Conservation (phyloP, 345 rosid species). For the Litchi chinensis region DNA sequence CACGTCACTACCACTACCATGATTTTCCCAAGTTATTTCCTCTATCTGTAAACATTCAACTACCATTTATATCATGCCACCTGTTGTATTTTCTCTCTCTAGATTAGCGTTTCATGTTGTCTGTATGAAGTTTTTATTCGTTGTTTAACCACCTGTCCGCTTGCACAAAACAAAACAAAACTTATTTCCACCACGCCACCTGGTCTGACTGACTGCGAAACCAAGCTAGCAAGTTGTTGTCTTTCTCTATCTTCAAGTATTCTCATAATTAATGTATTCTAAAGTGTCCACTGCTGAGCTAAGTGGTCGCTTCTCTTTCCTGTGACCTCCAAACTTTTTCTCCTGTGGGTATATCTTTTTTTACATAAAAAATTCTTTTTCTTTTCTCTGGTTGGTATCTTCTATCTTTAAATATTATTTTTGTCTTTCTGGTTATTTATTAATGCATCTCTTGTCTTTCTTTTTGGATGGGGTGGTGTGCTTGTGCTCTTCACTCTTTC, state of each 20-base stretch:
- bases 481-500: slow-evolving; percentile 26
- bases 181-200: too few species aligned
- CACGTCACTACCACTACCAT: slow-evolving; percentile 16
- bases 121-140: not conserved
- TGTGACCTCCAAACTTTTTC: not conserved
- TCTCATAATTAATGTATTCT: slow-evolving; percentile 3
- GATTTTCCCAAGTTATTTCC: not conserved
- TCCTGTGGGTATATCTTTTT: not conserved
- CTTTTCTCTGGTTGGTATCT: not conserved
- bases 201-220: not conserved
- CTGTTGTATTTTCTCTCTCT: not conserved
- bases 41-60: not conserved
- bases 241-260: slow-evolving; percentile 29
- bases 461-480: slow-evolving; percentile 11
- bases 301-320: not conserved
- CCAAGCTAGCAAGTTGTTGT: slow-evolving; percentile 27
- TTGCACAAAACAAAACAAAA: too few species aligned
- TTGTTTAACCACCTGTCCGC: not conserved
- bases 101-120: not conserved
- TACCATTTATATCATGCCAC: not conserved
- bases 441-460: not conserved
- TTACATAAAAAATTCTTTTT: not conserved
- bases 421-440: not conserved
- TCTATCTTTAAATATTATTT: not conserved
- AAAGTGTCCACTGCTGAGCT: not conserved